Percentiles rank a stretch among this genome's conserved stretches.
These are phyloP conservation scores for Zoysia matrella DNA, from an alignment of 202 grass and related monocot genomes.

Conservation along the genomic window DNA sequence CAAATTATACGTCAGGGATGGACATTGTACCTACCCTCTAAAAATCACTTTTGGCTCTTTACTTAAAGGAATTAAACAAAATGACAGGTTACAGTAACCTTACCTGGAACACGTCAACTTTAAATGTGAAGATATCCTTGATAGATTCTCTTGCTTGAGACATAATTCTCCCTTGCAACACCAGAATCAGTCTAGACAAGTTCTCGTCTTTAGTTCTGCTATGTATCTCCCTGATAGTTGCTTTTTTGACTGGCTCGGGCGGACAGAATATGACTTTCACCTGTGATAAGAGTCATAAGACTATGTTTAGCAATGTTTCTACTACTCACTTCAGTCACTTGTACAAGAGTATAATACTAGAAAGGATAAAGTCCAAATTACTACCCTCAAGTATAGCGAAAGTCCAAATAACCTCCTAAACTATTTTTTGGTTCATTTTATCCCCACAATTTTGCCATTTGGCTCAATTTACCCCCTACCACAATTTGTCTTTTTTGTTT, in stretches of 20 bases:
- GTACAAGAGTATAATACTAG: not conserved
- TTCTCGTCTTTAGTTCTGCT: conserved; percentile 39
- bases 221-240: conserved; percentile 59
- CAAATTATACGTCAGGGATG: not conserved
- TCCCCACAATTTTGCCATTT: too few species aligned
- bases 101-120: conserved; percentile 86
- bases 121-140: conserved; percentile 75
- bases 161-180: conserved; percentile 67
- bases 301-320: conserved; percentile 6
- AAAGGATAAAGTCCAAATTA: too few species aligned
- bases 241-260: conserved; percentile 67
- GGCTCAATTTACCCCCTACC: too few species aligned
- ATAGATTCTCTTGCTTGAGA: conserved; percentile 63
- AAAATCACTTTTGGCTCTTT: not conserved
- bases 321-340: conserved; percentile 25
- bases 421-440: too few species aligned
- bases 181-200: conserved; percentile 65
- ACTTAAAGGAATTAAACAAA: conserved; percentile 5
- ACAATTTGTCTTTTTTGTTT: too few species aligned
- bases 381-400: too few species aligned
- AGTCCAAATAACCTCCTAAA: too few species aligned
- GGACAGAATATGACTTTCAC: conserved; percentile 70
- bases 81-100: conserved; percentile 30
- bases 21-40: not conserved
- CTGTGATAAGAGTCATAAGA: conserved; percentile 41